Percentiles rank a stretch among this genome's conserved stretches.
Conservation (phyloP, 345 rosid species). For the Toxicodendron radicans region DNA sequence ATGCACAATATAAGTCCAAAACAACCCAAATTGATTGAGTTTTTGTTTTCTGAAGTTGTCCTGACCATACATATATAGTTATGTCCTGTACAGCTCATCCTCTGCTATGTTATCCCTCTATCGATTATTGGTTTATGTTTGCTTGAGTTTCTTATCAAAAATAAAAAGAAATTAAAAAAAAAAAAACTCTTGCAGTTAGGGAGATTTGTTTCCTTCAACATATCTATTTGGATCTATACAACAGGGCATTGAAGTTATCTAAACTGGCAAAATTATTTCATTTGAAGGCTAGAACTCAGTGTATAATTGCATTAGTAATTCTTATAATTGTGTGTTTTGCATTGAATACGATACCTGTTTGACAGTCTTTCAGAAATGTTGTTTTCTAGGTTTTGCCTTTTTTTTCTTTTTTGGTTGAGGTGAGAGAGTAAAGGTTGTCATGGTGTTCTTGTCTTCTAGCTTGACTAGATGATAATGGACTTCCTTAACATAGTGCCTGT, state of each 20-base stretch:
- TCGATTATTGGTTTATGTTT: too few relatives aligned
- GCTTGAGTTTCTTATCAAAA: neutral
- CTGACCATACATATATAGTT: too few relatives aligned
- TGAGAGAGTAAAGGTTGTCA: neutral
- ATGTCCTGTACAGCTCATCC: too few relatives aligned
- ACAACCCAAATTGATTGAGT: too few relatives aligned
- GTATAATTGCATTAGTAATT: neutral
- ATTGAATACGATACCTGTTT: neutral
- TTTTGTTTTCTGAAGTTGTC: too few relatives aligned
- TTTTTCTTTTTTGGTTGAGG: neutral
- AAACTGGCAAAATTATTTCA: neutral
- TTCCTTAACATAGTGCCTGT: neutral
- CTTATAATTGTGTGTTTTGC: neutral
- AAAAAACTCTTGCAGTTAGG: too few relatives aligned
- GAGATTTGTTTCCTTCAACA: too few relatives aligned
- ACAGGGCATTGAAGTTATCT: too few relatives aligned
- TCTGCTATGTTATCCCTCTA: too few relatives aligned
- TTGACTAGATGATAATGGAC: neutral
- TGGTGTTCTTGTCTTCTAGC: neutral
- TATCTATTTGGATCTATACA: too few relatives aligned
- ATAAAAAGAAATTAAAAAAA: too few relatives aligned
- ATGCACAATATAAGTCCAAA: too few relatives aligned
- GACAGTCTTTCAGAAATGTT: neutral
- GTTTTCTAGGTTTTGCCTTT: neutral
- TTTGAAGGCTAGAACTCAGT: neutral